phyloP scores from a whole-genome alignment of 176 grass and related monocot genomes.

The Rhynchospora breviuscula region DNA sequence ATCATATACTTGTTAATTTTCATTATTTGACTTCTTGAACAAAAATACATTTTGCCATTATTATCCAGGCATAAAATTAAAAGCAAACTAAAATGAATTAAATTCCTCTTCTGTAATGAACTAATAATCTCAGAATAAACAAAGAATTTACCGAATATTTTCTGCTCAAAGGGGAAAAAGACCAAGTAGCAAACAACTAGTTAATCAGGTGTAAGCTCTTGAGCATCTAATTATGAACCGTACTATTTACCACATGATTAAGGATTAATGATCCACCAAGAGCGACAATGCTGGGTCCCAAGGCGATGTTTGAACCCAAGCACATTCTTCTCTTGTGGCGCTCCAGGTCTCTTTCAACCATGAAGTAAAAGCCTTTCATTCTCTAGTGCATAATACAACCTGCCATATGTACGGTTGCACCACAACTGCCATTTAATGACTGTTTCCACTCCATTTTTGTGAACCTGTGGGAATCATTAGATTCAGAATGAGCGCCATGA shows the following conservation, averaged over 20 bases:
- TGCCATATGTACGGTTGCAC: neutral
- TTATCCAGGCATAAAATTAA: too few relatives aligned
- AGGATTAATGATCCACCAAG: conserved; percentile 10
- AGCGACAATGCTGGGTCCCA: neutral
- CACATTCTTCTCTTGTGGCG: neutral
- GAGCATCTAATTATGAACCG: neutral
- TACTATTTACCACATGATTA: conserved; percentile 1
- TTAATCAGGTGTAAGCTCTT: too few relatives aligned
- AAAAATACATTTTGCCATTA: too few relatives aligned
- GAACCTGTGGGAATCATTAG: neutral
- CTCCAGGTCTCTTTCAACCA: neutral
- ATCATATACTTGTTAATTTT: too few relatives aligned
- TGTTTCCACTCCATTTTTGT: neutral
- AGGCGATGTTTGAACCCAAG: neutral
- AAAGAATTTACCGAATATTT: neutral
- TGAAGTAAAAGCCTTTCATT: neutral
- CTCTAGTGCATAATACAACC: neutral
- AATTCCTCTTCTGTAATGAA: too few relatives aligned
- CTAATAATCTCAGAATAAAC: too few relatives aligned
- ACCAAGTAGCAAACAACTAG: neutral
- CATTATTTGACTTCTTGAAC: too few relatives aligned
- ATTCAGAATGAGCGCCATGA: neutral
- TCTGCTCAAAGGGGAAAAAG: neutral
- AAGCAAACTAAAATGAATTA: too few relatives aligned
- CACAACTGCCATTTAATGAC: neutral